These are phyloP conservation scores for Cornus controversa DNA, from an alignment of 148 eudicot species.

Conservation along the genomic window DNA sequence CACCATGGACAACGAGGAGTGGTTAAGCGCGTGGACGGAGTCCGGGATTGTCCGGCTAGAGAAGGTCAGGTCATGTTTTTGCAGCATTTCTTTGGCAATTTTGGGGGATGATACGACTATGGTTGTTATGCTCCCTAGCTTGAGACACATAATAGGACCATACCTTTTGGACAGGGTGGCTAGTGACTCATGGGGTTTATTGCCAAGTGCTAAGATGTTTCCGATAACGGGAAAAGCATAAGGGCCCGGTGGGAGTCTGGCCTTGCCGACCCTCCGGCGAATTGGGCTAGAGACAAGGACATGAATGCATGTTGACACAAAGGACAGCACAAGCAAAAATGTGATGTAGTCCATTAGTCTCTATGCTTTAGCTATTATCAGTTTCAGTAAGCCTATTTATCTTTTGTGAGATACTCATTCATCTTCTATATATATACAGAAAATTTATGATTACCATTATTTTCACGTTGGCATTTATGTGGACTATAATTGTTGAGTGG, in stretches of 20 bases:
- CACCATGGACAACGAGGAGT: not conserved
- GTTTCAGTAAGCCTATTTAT: no score
- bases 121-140: conserved; percentile 36
- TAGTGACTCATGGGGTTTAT: conserved; percentile 36
- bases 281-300: not conserved
- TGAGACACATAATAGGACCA: conserved; percentile 51
- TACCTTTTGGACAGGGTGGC: conserved; percentile 29
- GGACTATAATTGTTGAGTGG: no score
- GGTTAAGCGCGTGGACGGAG: not conserved
- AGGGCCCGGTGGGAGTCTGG: conserved; percentile 54
- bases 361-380: no score
- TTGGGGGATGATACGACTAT: conserved; percentile 41
- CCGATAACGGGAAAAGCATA: conserved; percentile 44
- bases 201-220: conserved; percentile 35
- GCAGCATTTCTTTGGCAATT: conserved; percentile 25
- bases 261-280: not conserved
- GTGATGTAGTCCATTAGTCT: not conserved
- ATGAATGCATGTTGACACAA: not conserved
- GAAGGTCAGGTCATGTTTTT: not conserved
- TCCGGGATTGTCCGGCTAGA: not conserved
- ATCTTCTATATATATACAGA: no score
- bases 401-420: no score
- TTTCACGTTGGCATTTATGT: no score
- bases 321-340: not conserved
- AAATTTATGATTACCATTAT: no score